Evolutionary conservation across 2,329 filamentous ascomycete species (phyloP), one percentile per base, ranked within the genome.

Genomic region (Paracoccidioides lutzii): DNA sequence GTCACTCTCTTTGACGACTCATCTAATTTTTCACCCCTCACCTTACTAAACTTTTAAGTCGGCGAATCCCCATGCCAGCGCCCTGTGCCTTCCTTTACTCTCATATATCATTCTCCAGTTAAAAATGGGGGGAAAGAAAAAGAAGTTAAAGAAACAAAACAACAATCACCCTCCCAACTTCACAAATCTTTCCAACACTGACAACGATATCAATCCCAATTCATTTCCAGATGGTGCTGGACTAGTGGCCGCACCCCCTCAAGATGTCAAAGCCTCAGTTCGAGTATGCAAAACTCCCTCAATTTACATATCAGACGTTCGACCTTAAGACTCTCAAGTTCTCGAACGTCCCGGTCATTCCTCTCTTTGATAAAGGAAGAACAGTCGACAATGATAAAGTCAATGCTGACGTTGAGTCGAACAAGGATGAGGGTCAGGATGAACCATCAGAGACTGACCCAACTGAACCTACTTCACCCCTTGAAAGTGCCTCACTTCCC

Each of bases 281-380:
- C 64, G 64, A 71, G 73, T 75, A 75, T 70, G 73, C 72, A 67
- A 58, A 71, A 55, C 59, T 73, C 66, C 67, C 71, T 65, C 59
- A 60, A 56, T 75, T 68, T 66, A 59, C 70, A 61, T 75, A 75
- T 66, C 70, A 73, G 62, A 67, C 64, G 55, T 67, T 71, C 65
- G 71, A 75, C 64, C 67, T 59, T 64, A 60, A 66, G 59, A 70
- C 70, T 60, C 59, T 66, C 54, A 59, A 65, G 62, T 73, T 66
- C 59, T 67, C 65, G 62, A 67, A 62, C 60, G 67, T 71, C 63
- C 66, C 68, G 63, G 66, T 73, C 57, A 56, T 60, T 61, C 57
- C 63, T 64, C 55, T 63, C 58, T 62, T 62, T 63, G 59, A 64
- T 59, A 62, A 65, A 60, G 46, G 56, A 65, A 65, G 69, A 67